Base-by-base conservation (phyloP, 2,329 filamentous ascomycete genomes). In the Orbilia javanica region DNA sequence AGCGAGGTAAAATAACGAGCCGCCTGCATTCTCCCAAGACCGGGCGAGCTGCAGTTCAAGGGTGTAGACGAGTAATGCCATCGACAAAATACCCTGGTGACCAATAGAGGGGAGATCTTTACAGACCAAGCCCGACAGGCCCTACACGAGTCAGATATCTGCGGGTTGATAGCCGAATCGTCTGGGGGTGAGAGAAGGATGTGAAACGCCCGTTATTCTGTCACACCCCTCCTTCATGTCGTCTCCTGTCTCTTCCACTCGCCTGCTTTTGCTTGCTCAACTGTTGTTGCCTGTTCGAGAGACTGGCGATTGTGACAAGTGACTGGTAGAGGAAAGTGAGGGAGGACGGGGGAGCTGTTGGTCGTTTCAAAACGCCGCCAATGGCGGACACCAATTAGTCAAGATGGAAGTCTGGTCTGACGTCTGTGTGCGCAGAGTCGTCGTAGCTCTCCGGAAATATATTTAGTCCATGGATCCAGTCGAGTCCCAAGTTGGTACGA, bases 131-230 rank as follows among this genome's bases (percentile, higher is more conserved):
- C 25, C 27, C 3, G 48, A 50, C 64, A 66, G 57, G 66, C 48
- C 73, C 36, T 64, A 60, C 74, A 64, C 74, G 66, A 72, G 74
- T 67, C 74, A 71, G 74, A 66, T 66, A 64, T 52, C 67, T 66
- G 55, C 55, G 52, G 70, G 50, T 74, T 67, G 70, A 62, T 67
- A 74, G 50, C 62, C 70, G 70, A 74, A 66, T 57, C 42, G 48
- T 52, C 57, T 53, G 27, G 22, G 53, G 25, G 29, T 36, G 11
- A 50, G 22, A 44, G 53, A 50, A 42, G 34, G 39, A 46, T 64
- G 60, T 64, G 60, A 64, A 64, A 64, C 60, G 60, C 22, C 57
- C 42, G 36, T 42, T 44, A 22, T n/a, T 46, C 15, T 44, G 57
- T 44, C 22, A 36, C 57, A 46, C 10, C 15, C 15, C 31, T 22